These are phyloP conservation scores for Dillenia turbinata DNA, from an alignment of 164 flowering plant genomes.

Conservation along the genomic window DNA sequence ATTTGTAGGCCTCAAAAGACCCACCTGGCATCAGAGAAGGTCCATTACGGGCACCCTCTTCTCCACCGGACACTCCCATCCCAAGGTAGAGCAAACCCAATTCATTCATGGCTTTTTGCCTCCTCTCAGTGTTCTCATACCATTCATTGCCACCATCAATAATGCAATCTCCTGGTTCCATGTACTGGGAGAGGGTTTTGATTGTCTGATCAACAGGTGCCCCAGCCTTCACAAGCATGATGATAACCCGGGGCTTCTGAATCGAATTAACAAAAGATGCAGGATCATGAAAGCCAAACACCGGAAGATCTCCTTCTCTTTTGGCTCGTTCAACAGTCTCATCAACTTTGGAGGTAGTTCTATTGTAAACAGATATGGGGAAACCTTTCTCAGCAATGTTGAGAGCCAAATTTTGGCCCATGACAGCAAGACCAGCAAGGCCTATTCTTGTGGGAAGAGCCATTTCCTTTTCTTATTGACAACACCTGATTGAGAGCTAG, in stretches of 20 bases:
- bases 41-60: constrained; percentile 75
- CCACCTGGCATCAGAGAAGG: constrained; percentile 89
- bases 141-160: constrained; percentile 80
- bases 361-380: constrained; percentile 65
- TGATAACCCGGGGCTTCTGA: constrained; percentile 57
- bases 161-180: constrained; percentile 70
- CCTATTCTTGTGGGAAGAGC: constrained; percentile 51
- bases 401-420: constrained; percentile 79
- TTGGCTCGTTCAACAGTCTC: constrained; percentile 64
- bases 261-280: constrained; percentile 54
- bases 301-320: constrained; percentile 51
- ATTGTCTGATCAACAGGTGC: constrained; percentile 77
- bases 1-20: constrained; percentile 53
- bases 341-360: constrained; percentile 60
- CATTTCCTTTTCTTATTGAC: constrained; percentile 24
- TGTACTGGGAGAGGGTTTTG: constrained; percentile 46
- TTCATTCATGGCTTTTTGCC: constrained; percentile 50
- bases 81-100: constrained; percentile 64
- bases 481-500: neutral
- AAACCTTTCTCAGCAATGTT: constrained; percentile 76
- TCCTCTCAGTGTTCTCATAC: constrained; percentile 77
- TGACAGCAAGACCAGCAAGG: constrained; percentile 71
- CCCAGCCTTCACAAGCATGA: constrained; percentile 80
- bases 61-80: constrained; percentile 88
- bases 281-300: constrained; percentile 55